Base-by-base conservation (phyloP, 2,329 filamentous ascomycete genomes). In the Paracoccidioides lutzii region DNA sequence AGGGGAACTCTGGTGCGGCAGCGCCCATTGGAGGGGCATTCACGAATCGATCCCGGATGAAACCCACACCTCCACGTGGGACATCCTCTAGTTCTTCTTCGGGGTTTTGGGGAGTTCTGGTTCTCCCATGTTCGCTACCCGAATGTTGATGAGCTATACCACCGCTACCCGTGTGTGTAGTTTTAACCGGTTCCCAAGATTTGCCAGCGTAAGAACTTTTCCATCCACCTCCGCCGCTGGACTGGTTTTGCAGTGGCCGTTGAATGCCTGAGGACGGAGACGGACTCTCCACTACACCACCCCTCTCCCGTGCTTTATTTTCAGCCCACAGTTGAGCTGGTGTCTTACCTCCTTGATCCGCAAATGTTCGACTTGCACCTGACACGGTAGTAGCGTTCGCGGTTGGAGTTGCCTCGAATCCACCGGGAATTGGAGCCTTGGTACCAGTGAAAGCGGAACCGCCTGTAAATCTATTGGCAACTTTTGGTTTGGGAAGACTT, bases 241-340 rank as follows among this genome's bases (percentile, higher is more conserved):
- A 77, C 69, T 95, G 89, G 52, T 78, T 76, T 52, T 76, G 69
- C 37, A 89, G 73, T 0, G 83, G 79, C 43, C 81, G 72, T 33
- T 52, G 37, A 22, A 14, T 52, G 30, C 75, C 67, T 53, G 73
- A 58, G 49, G 70, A 66, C 45, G 79, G 67, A 22, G 75, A 69
- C 52, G 76, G 70, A 33, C 75, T 73, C 52, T 78, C 74, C 52
- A 68, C 74, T 43, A 75, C 75, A 48, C 80, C 84, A 53, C 80
- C 82, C 57, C 84, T 79, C 69, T 93, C 83, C 58, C 83, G 84
- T 41, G 88, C 91, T 76, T 97, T 97, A 76, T 90, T 95, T 76
- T 98, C 93, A 0, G 91, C 91, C 93, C 93, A 98, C 40, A 95
- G 75, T 71, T 98, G 93, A 35, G 93, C 90, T 5, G 93, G 93